A percentile compares a stretch with the other conserved stretches of the same genome.
phyloP scores from a whole-genome alignment of 169 alveolate genomes.

The Cryptosporidium meleagridis region DNA sequence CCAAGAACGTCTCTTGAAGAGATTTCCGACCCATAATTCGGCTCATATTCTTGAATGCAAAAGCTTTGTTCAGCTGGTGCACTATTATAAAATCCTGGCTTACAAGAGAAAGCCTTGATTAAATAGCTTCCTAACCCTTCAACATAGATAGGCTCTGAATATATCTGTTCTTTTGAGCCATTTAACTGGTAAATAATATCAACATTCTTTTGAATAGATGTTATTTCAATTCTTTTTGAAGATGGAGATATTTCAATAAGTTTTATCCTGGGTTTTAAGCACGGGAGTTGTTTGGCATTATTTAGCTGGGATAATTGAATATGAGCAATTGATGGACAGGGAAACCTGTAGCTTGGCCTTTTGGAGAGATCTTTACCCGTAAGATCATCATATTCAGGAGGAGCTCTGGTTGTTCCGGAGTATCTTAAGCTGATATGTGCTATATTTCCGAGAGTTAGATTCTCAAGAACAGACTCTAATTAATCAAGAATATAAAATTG shows the following conservation, averaged over 20 bases:
- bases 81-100: constrained; percentile 25
- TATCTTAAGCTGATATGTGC: constrained; percentile 47
- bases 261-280: constrained; percentile 20
- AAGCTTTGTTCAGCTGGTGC: not conserved
- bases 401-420: constrained; percentile 70
- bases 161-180: constrained; percentile 45
- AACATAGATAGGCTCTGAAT: constrained; percentile 36
- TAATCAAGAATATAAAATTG: not conserved
- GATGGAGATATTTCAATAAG: not conserved
- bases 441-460: constrained; percentile 32
- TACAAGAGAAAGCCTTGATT: constrained; percentile 38
- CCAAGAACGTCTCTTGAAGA: not conserved
- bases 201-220: constrained; percentile 13
- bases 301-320: constrained; percentile 49
- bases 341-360: constrained; percentile 71
- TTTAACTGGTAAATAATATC: constrained; percentile 52
- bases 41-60: constrained; percentile 2
- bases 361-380: constrained; percentile 54
- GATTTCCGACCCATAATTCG: not conserved
- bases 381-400: constrained; percentile 62
- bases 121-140: constrained; percentile 26
- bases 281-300: constrained; percentile 32
- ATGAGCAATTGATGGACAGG: constrained; percentile 71
- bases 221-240: constrained; percentile 20
- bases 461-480: constrained; percentile 4